Percentiles rank a stretch among this genome's conserved stretches.
Conservation (phyloP, 2,329 filamentous ascomycete genomes). For the Tolypocladium album region DNA sequence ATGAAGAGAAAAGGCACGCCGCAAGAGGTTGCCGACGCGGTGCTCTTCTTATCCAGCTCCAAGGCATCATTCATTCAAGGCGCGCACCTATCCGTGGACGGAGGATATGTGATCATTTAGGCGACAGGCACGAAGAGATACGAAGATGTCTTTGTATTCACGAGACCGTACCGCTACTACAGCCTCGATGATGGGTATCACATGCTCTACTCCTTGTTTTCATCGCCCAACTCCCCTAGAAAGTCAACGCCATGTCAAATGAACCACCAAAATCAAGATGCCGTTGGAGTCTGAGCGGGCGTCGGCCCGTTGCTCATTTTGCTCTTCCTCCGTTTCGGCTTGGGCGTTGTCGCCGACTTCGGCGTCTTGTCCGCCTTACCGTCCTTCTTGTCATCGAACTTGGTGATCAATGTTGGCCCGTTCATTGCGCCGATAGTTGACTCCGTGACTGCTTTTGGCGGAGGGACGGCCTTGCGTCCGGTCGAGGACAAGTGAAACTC, state of each 20-base stretch:
- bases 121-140: not conserved
- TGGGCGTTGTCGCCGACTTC: conserved; percentile 28
- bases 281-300: conserved; percentile 15
- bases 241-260: not conserved
- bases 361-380: conserved; percentile 33
- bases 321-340: conserved; percentile 37
- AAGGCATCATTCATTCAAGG: conserved; percentile 30
- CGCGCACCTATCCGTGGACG: conserved; percentile 29
- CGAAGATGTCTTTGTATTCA: not conserved
- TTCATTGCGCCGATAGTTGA: conserved; percentile 23
- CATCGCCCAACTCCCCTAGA: not conserved
- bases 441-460: conserved; percentile 18
- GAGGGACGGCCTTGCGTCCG: conserved; percentile 35
- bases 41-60: conserved; percentile 31
- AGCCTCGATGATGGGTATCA: not conserved
- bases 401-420: conserved; percentile 27
- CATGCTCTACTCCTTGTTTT: not conserved
- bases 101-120: conserved; percentile 27
- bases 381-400: conserved; percentile 34
- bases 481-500: conserved; percentile 55
- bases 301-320: conserved; percentile 26
- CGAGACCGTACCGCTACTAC: not conserved
- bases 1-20: conserved; percentile 29
- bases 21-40: conserved; percentile 34
- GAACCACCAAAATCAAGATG: conserved; percentile 8